Evolutionary conservation across 352 stramenopile species (phyloP).

Genomic region (Phytophthora aleatoria): DNA sequence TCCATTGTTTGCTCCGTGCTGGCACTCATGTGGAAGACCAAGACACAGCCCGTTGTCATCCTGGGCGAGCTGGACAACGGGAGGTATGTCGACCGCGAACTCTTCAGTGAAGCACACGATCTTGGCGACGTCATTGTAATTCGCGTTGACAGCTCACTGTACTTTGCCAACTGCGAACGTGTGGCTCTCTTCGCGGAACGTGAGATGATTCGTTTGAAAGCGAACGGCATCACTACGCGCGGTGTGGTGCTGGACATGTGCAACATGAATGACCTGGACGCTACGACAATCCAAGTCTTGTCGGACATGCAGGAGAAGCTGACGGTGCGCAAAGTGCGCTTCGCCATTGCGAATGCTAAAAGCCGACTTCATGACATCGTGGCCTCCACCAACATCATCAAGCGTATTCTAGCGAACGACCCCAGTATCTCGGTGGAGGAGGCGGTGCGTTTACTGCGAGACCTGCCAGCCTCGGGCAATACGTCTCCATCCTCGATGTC

Average conservation of each 20-base stretch:
- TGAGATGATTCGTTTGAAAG: slow-evolving; percentile 48
- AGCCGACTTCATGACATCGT: slow-evolving; percentile 47
- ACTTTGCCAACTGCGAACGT: slow-evolving; percentile 65
- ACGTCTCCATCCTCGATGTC: slow-evolving; percentile 34
- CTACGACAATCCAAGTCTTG: slow-evolving; percentile 67
- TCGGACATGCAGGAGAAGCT: slow-evolving; percentile 68
- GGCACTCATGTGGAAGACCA: slow-evolving; percentile 64
- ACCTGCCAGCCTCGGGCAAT: slow-evolving; percentile 15
- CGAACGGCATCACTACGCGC: slow-evolving; percentile 32
- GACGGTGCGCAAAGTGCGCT: slow-evolving; percentile 42
- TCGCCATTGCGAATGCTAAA: slow-evolving; percentile 56
- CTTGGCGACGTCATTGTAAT: slow-evolving; percentile 47
- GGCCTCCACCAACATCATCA: slow-evolving; percentile 53
- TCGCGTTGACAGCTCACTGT: slow-evolving; percentile 61
- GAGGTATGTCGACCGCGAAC: slow-evolving; percentile 42
- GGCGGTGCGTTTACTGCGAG: slow-evolving; percentile 34
- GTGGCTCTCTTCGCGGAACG: slow-evolving; percentile 45
- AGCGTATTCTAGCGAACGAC: slow-evolving; percentile 41
- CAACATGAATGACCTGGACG: slow-evolving; percentile 67
- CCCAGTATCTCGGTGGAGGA: slow-evolving; percentile 41
- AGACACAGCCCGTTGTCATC: slow-evolving; percentile 42
- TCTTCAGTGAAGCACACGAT: slow-evolving; percentile 35
- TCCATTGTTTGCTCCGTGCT: slow-evolving; percentile 63
- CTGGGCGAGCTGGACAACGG: slow-evolving; percentile 49
- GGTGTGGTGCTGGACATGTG: slow-evolving; percentile 58